Percentiles rank a stretch among this genome's conserved stretches.
Conservation (phyloP, 805 yeast species). For the Ogataea dorogensis region DNA sequence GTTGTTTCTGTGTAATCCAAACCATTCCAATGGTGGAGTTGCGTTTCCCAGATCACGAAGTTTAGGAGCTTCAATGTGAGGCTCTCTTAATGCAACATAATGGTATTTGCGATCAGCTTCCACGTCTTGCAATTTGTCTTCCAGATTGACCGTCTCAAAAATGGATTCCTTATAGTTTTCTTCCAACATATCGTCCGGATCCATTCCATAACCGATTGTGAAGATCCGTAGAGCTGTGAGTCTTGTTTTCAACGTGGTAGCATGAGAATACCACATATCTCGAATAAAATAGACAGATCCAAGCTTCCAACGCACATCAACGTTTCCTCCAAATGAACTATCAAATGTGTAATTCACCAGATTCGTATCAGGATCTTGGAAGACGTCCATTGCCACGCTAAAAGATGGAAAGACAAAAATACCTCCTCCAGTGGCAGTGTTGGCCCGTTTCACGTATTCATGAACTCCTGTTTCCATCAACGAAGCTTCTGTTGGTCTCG, state of each 20-base stretch:
- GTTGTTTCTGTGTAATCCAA: conserved; percentile 84
- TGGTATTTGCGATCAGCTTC: conserved; percentile 46
- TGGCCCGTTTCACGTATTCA: conserved; percentile 55
- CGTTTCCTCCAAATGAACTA: conserved; percentile 82
- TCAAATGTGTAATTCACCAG: conserved; percentile 64
- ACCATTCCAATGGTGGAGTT: conserved; percentile 98
- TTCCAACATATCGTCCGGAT: conserved; percentile 33
- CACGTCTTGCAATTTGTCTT: conserved; percentile 45
- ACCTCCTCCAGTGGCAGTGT: conserved; percentile 70
- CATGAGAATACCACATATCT: conserved; percentile 90
- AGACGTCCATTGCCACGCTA: conserved; percentile 70
- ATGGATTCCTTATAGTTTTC: conserved; percentile 35
- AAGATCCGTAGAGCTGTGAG: conserved; percentile 38
- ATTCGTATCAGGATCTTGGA: conserved; percentile 53
- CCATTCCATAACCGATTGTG: conserved; percentile 30
- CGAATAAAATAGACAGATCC: conserved; percentile 88
- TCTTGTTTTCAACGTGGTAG: conserved; percentile 66
- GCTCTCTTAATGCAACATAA: conserved; percentile 68
- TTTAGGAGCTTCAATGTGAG: conserved; percentile 85
- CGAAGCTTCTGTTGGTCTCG: conserved; percentile 48
- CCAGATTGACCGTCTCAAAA: conserved; percentile 36
- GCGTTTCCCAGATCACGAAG: conserved; percentile 92
- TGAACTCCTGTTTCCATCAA: conserved; percentile 43
- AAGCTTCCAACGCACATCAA: conserved; percentile 90
- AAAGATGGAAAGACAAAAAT: conserved; percentile 80